Conservation (phyloP, 2,329 filamentous ascomycete species). For the Cytospora chrysosperma region DNA sequence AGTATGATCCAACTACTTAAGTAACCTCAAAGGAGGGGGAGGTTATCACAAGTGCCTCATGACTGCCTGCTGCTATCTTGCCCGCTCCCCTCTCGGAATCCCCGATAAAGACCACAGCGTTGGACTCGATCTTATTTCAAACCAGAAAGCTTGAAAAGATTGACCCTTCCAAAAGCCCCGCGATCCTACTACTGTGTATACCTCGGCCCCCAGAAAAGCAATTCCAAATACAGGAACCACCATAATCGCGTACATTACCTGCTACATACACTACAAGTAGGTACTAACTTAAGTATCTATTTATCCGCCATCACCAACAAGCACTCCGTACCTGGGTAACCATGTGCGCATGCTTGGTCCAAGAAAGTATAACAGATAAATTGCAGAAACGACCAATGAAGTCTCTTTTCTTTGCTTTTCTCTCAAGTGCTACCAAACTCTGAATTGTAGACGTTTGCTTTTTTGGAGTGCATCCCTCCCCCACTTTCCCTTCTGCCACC, state of each 20-base stretch:
- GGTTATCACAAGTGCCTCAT: neutral
- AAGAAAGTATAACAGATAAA: no score
- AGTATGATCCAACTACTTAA: no score
- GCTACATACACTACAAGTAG: no score
- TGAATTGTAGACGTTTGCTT: no score
- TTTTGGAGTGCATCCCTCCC: no score
- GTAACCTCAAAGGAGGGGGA: neutral
- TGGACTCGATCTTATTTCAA: neutral
- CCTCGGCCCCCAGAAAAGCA: neutral
- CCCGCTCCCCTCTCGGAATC: neutral
- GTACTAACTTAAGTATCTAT: no score
- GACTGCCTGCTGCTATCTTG: neutral
- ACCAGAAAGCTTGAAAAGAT: neutral
- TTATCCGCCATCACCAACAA: no score
- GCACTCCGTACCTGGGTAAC: no score
- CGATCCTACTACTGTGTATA: neutral
- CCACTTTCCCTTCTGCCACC: no score
- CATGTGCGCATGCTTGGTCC: no score
- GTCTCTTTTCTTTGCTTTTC: neutral
- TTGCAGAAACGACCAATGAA: neutral
- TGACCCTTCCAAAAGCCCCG: neutral
- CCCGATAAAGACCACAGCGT: neutral
- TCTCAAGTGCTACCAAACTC: neutral
- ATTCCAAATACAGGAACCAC: neutral
- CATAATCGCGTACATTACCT: no score